Evolutionary conservation across 805 yeast genomes (phyloP), one percentile per base, ranked within the genome.

Genomic region (Schwanniomyces vanrijiae): DNA sequence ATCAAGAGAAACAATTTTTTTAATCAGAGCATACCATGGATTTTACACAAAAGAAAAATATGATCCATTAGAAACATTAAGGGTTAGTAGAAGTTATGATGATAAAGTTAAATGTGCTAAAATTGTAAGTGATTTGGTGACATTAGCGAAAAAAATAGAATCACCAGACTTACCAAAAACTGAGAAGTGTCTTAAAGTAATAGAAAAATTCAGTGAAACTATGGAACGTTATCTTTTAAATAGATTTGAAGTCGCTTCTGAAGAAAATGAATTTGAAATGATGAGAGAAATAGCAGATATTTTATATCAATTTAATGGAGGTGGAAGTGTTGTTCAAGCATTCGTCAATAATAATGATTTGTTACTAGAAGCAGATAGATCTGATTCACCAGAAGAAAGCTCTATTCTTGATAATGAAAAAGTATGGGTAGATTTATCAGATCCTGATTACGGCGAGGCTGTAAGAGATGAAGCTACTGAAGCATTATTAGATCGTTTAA

Each of bases 331-430:
- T 7, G 86, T 89, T 7, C 89, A 85, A 60, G 82, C 85, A 42
- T 92, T 88, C 66, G 87, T 91, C 37, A 83, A 82, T 60, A 90
- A 88, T 60, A 89, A 88, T 60, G 86, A 83, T 42, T 78, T 85
- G 48, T 86, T 91, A 63, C 71, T 75, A 45, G 73, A 70, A 31
- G 69, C 77, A 51, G 77, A 80, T 48, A 60, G 73, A 49, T 61
- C 69, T n/a, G 68, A 65, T 16, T 59, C 73, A 48, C 62, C 68
- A 13, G 68, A 65, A 19, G 65, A 62, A 24, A 53, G 52, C 19
- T 56, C 65, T 13, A 57, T 65, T 19, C 64, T 71, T 21, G 70
- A 73, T 18, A 72, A 77, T 52, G 81, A 79, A 40, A 59, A 66
- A 0, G 71, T 76, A 16, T 89, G 96, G 90, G 64, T 66, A 9